Evolutionary conservation across 2,329 filamentous ascomycete species (phyloP).

Genomic region (Scedosporium apiospermum): DNA sequence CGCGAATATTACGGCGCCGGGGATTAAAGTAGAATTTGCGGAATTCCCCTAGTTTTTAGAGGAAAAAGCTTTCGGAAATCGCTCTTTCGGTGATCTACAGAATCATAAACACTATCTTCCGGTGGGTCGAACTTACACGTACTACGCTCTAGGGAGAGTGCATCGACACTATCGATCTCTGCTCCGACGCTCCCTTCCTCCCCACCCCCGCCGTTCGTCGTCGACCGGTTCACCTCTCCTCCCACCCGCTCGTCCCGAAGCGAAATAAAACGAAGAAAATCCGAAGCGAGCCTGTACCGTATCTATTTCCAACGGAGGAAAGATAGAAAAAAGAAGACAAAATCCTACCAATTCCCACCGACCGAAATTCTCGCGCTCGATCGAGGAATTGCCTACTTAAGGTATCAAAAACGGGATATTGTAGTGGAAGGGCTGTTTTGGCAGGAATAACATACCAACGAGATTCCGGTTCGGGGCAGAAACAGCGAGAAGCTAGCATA

Average conservation of each 20-base stretch:
- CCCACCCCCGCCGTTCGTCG: background rate
- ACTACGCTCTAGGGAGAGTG: background rate
- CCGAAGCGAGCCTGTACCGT: too few species aligned
- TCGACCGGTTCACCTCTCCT: background rate
- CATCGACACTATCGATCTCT: background rate
- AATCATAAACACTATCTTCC: background rate
- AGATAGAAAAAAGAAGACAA: too few species aligned
- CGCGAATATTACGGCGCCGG: background rate
- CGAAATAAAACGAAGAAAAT: too few species aligned
- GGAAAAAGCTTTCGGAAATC: background rate
- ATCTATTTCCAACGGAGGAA: too few species aligned
- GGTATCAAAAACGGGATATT: too few species aligned
- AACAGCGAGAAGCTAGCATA: background rate
- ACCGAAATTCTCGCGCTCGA: too few species aligned
- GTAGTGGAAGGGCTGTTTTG: too few species aligned
- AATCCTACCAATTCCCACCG: too few species aligned
- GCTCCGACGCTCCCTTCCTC: background rate
- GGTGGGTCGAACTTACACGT: background rate
- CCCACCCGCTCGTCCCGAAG: background rate
- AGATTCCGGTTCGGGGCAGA: background rate
- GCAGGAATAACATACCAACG: too few species aligned
- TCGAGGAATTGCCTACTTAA: too few species aligned
- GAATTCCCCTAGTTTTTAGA: background rate
- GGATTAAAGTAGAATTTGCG: background rate
- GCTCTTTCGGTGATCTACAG: background rate